Percentiles rank a stretch among this genome's conserved stretches.
phyloP scores from a whole-genome alignment of 352 stramenopile genomes.

The Phytopythium sindhum region DNA sequence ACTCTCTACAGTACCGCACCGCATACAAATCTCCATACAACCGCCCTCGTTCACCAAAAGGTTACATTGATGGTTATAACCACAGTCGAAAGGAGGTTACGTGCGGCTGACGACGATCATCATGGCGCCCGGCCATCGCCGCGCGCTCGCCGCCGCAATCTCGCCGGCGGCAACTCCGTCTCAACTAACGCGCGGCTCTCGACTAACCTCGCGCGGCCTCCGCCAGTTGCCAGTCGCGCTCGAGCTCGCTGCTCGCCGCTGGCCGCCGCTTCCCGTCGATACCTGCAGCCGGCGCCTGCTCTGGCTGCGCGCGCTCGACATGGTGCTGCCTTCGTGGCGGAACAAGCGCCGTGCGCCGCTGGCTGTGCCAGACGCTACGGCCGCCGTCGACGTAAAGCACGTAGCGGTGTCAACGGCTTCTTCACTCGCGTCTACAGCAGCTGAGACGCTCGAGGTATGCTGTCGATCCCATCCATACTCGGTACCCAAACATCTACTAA shows the following conservation, averaged over 20 bases:
- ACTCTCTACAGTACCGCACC: background rate
- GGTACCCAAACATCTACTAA: background rate
- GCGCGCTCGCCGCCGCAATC: background rate
- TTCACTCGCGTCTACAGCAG: background rate
- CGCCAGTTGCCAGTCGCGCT: background rate
- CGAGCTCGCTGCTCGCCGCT: background rate
- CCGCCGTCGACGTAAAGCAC: background rate
- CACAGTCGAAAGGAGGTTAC: background rate
- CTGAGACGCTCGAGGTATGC: background rate
- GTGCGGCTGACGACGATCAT: background rate
- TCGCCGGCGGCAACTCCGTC: background rate
- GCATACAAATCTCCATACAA: background rate
- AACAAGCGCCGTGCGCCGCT: background rate
- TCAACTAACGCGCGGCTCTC: too few relatives aligned
- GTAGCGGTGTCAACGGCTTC: background rate
- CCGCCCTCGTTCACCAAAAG: background rate
- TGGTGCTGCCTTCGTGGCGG: conserved; percentile 3
- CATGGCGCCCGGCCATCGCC: background rate
- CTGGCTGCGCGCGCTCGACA: background rate
- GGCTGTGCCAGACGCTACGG: background rate
- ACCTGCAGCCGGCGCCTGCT: background rate
- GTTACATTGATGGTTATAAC: too few relatives aligned
- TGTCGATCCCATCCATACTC: background rate
- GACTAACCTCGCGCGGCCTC: too few relatives aligned
- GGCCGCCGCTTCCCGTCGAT: background rate